Evolutionary conservation across 2,329 filamentous ascomycete genomes (phyloP).

Genomic region (Coniochaeta sp.): DNA sequence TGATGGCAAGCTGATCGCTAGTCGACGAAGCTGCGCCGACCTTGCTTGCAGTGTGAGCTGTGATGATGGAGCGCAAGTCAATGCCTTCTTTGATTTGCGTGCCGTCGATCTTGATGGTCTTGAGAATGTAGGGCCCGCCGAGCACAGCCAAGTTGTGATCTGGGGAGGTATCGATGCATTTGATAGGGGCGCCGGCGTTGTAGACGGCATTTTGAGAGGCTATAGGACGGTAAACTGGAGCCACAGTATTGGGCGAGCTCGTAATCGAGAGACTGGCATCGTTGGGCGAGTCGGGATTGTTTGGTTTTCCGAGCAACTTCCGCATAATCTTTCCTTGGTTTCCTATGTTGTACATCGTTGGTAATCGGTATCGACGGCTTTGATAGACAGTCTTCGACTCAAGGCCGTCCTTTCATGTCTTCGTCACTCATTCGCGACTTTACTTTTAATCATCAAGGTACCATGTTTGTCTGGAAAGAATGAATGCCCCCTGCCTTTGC

Average conservation of each 20-base stretch:
- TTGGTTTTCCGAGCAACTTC: slow-evolving; percentile 49
- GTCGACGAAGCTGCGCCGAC: slow-evolving; percentile 27
- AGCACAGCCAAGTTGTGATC: slow-evolving; percentile 49
- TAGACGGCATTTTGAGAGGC: slow-evolving; percentile 50
- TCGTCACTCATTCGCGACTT: not conserved
- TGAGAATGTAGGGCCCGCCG: slow-evolving; percentile 52
- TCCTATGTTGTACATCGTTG: slow-evolving; percentile 14
- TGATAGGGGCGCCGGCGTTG: slow-evolving; percentile 42
- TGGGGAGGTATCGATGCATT: slow-evolving; percentile 44
- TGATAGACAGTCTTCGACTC: not conserved
- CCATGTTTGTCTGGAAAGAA: not conserved
- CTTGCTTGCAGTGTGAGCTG: slow-evolving; percentile 36
- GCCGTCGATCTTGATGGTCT: slow-evolving; percentile 50
- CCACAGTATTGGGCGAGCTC: slow-evolving; percentile 30
- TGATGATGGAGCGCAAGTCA: slow-evolving; percentile 50
- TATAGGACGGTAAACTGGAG: slow-evolving; percentile 39
- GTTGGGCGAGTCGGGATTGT: slow-evolving; percentile 31
- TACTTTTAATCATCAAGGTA: not conserved
- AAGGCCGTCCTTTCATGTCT: not conserved
- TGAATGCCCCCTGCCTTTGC: too few relatives aligned
- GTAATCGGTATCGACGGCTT: not conserved
- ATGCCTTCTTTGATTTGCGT: slow-evolving; percentile 45
- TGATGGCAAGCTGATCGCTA: slow-evolving; percentile 54
- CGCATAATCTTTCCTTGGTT: slow-evolving; percentile 48
- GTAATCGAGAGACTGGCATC: slow-evolving; percentile 36